Evolutionary conservation across 1,284 basidiomycete species (phyloP).

Genomic region (Kwoniella shivajii): DNA sequence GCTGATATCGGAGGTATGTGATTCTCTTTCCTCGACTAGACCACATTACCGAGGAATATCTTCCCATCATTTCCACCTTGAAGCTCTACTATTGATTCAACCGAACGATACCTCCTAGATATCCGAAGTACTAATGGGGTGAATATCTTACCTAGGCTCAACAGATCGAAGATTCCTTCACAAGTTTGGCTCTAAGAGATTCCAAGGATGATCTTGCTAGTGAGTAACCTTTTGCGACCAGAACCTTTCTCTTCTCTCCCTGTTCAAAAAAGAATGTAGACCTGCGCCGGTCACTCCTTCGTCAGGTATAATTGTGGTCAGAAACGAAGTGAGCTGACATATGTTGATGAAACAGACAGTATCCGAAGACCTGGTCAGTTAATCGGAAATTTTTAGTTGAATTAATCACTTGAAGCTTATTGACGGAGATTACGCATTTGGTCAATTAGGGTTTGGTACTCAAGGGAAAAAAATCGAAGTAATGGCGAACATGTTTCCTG

Average conservation of each 20-base stretch:
- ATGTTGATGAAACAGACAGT: background rate
- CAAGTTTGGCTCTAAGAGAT: background rate
- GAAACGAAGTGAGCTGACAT: no score
- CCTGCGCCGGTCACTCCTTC: no score
- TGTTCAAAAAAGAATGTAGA: background rate
- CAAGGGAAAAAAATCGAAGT: slow-evolving; percentile 36
- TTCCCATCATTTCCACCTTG: no score
- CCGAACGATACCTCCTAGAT: no score
- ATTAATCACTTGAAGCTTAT: no score
- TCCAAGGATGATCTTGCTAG: slow-evolving; percentile 5
- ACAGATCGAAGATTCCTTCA: background rate
- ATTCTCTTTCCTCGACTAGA: no score
- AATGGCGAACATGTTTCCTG: slow-evolving; percentile 47
- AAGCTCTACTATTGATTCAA: no score
- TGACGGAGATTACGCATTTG: background rate
- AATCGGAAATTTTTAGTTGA: background rate
- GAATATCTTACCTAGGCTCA: background rate
- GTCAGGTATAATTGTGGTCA: no score
- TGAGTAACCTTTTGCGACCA: background rate
- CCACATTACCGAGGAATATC: no score
- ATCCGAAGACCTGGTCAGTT: slow-evolving; percentile 5
- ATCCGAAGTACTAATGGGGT: no score
- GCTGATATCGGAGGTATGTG: no score
- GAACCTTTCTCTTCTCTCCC: background rate
- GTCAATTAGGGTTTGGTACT: slow-evolving; percentile 30